Evolutionary conservation across 164 flowering plant genomes (phyloP), one percentile per base, ranked within the genome.

Genomic region (Protea cynaroides): DNA sequence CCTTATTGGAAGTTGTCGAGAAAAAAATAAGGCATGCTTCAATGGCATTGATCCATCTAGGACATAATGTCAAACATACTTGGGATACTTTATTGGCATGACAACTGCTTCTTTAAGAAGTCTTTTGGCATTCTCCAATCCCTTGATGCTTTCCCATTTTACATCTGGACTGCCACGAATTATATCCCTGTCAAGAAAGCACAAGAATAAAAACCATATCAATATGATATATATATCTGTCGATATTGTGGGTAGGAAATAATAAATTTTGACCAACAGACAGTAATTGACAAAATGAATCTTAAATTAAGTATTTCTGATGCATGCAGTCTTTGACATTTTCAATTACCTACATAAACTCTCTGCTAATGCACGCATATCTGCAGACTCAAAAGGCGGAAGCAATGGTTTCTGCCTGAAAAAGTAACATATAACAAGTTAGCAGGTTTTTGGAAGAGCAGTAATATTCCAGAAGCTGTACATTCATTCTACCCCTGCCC

Each of bases 91-190:
- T 47, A 95, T 95, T 29, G 99, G 99, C 99, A 95, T 95, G 52
- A 95, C 98, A 66, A 95, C 98, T n/a, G 99, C 97, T 82, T 95
- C 99, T 75, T 95, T 95, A 24, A 95, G 91, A 49, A 95, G 86
- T 17, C 88, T 85, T 66, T 95, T 95, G 40, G 98, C 98, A 76
- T 78, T 88, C 69, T 86, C 97, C 59, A 95, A 73, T 21, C 98
- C 99, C 68, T 95, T 92, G 65, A 95, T 92, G 83, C 80, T 90
- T 67, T 95, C 99, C 98, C 97, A 95, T 71, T 82, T 90, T 57
- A 95, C 96, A 81, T 92, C 92, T 69, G 96, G 99, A 80, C 76
- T 95, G 61, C 98, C 98, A 65, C 93, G 88, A 59, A 95, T 76
- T 44, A 95, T 95, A 77, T 95, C 99, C 78, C 98, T 92, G 83